Conservation (phyloP, 257 asterid species). For the Solanum raphanifolium region DNA sequence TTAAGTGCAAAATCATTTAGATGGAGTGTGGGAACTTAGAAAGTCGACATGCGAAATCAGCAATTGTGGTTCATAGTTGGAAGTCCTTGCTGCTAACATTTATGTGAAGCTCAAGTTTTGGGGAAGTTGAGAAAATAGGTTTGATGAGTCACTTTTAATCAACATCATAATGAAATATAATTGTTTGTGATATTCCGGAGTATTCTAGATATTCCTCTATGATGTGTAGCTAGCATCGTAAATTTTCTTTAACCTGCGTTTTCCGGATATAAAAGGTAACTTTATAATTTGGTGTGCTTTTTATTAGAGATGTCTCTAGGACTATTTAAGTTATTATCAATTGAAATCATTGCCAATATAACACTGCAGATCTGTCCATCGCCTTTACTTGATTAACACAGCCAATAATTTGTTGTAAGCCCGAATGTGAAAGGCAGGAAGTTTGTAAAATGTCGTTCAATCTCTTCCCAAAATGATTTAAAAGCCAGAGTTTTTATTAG, state of each 20-base stretch:
- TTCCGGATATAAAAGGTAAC: neutral
- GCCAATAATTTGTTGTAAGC: no score
- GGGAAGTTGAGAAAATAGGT: neutral
- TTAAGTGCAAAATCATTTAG: neutral
- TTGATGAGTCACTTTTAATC: neutral
- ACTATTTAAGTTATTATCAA: no score
- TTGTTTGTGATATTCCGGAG: neutral
- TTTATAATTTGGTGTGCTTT: neutral
- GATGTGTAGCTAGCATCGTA: neutral
- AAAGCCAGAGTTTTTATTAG: constrained; percentile 47
- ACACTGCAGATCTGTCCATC: no score
- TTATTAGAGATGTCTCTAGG: neutral
- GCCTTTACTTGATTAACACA: no score
- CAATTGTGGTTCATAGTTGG: neutral
- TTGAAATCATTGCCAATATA: no score
- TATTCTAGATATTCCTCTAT: neutral
- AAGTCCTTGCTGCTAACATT: neutral
- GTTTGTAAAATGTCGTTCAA: constrained; percentile 3
- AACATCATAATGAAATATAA: neutral
- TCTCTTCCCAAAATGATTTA: constrained; percentile 80
- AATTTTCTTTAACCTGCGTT: neutral
- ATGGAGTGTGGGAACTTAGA: neutral
- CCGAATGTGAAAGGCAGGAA: no score
- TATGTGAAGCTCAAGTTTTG: neutral
- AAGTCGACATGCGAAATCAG: neutral